A percentile compares a stretch with the other conserved stretches of the same genome.
phyloP scores from a whole-genome alignment of 768 basidiomycete genomes.

The Amanita pallidorosea region DNA sequence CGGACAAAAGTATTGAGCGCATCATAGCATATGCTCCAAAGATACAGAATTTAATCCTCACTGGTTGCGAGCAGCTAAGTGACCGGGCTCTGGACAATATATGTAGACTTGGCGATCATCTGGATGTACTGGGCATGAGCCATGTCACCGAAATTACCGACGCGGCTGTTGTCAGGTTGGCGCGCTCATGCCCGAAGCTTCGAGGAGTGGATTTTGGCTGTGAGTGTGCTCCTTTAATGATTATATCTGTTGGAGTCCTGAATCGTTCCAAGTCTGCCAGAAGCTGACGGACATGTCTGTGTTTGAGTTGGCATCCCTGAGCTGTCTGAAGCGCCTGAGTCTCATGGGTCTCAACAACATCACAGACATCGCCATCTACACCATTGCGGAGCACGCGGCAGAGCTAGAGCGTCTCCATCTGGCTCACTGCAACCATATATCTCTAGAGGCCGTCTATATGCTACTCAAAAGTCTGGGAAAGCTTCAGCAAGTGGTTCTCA shows the following conservation, averaged over 20 bases:
- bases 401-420: conserved; percentile 75
- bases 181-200: conserved; percentile 59
- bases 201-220: conserved; percentile 82
- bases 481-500: conserved; percentile 68
- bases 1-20: conserved; percentile 68
- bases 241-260: not conserved
- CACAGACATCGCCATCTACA: conserved; percentile 75
- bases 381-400: conserved; percentile 62
- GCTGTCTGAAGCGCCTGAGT: conserved; percentile 63
- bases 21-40: conserved; percentile 66
- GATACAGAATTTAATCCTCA: conserved; percentile 66
- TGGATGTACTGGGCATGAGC: conserved; percentile 74
- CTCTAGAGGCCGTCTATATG: conserved; percentile 64
- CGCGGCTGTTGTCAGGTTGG: conserved; percentile 53
- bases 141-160: conserved; percentile 80
- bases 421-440: conserved; percentile 76
- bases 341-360: conserved; percentile 73
- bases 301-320: conserved; percentile 64
- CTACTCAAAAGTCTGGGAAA: conserved; percentile 47
- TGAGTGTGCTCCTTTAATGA: conserved; percentile 28
- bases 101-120: conserved; percentile 56
- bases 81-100: conserved; percentile 62
- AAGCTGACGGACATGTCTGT: conserved; percentile 79
- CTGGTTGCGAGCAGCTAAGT: conserved; percentile 69
- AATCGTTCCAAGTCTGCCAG: conserved; percentile 48